Evolutionary conservation across 495 filamentous ascomycete species (phyloP).

Genomic region (Darksidea phi): DNA sequence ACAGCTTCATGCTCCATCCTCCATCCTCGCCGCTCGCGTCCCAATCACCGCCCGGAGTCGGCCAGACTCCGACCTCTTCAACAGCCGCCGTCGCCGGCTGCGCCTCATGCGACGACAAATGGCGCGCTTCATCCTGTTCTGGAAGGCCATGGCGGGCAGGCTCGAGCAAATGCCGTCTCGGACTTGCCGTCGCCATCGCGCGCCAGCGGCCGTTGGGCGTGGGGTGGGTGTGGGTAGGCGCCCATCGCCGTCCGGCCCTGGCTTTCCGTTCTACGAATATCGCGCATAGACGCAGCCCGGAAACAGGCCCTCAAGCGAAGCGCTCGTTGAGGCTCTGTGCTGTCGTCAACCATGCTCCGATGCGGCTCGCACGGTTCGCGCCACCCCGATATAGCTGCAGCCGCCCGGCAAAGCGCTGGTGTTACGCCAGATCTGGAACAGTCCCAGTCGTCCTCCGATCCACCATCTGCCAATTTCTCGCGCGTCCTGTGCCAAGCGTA

Average conservation of each 20-base stretch:
- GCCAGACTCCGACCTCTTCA: background rate
- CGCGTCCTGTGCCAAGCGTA: too few relatives aligned
- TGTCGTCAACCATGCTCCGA: constrained; percentile 8
- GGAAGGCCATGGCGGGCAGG: constrained; percentile 1
- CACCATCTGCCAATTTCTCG: too few relatives aligned
- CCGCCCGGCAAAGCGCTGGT: constrained; percentile 29
- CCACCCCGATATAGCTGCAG: constrained; percentile 15
- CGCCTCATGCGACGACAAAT: background rate
- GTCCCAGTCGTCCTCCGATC: background rate
- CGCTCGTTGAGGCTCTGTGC: constrained; percentile 34
- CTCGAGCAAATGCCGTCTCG: constrained; percentile 19
- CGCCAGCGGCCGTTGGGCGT: constrained; percentile 1
- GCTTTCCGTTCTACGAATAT: constrained; percentile 5
- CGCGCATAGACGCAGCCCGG: background rate
- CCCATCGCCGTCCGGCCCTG: constrained; percentile 4
- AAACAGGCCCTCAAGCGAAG: constrained; percentile 17
- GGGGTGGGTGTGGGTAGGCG: background rate
- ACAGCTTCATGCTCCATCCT: background rate
- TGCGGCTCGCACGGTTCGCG: constrained; percentile 20
- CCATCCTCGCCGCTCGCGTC: background rate
- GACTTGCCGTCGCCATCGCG: constrained; percentile 8
- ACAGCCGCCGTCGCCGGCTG: constrained; percentile 1
- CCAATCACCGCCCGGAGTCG: constrained; percentile 11
- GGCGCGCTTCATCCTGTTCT: background rate
- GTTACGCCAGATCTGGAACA: constrained; percentile 4